Evolutionary conservation across 306 rosid species (phyloP), one percentile per base, ranked within the genome.

Genomic region (Cicer cuneatum): DNA sequence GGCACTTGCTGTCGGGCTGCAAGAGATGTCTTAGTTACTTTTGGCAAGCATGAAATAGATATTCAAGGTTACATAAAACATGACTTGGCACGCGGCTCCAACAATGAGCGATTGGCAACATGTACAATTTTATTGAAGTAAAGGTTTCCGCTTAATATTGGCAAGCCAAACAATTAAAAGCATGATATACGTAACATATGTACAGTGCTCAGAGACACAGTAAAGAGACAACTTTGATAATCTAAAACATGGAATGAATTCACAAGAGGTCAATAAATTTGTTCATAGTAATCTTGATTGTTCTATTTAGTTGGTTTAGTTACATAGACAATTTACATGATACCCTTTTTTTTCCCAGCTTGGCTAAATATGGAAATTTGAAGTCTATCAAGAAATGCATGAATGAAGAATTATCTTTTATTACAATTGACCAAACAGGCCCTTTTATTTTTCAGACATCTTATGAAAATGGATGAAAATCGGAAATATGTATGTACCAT

Each of bases 401-500:
- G 38, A 60, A 46, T n/a, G 21, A 59, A 46, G 12, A 60, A 7
- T 46, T 43, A 16, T 15, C 42, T 53, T 21, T 46, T 57, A 33
- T 24, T 10, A 37, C 72, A 64, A 46, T 39, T 41, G 41, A 47
- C 48, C 53, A 46, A 77, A 38, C 29, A 42, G 6, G 7, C 7
- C 13, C 70, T 29, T 37, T 47, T 48, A 41, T 6, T 15, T 12
- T 49, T 10, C 6, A 21, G 41, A n/a, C 29, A 61, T 66, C n/a
- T 15, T 52, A 40, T 35, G 60, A 52, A 51, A 11, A 41, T 48
- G 37, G 41, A 38, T 66, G 46, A 74, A 76, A 40, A 47, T 40
- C 8, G 0, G 7, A 60, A 56, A 38, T 37, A 69, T 15, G 78
- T 47, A 62, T 11, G 42, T 80, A 87, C 96, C 96, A 84, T 87